Evolutionary conservation across 768 basidiomycete species (phyloP), one percentile per base, ranked within the genome.

Genomic region (Piloderma croceum): DNA sequence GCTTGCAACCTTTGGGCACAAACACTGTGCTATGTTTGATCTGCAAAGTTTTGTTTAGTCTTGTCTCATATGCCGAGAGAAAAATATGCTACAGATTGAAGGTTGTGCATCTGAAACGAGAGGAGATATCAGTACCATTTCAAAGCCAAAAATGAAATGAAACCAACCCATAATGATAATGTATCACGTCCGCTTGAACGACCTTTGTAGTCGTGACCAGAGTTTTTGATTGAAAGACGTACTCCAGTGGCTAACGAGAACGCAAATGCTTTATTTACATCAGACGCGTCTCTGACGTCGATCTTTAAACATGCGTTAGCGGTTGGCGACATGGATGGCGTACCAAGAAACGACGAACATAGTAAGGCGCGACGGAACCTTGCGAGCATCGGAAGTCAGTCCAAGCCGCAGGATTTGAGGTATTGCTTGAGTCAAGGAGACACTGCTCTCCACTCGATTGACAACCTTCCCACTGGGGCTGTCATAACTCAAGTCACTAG

Each of bases 381-480:
- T 53, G 55, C 15, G 31, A 42, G 40, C 55, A 57, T 4, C 32
- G 27, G 13, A 41, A 44, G 15, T 31, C 38, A 22, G 27, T 48
- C 2, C 42, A 55, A 12, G 40, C 46, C 13, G 38, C 11, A 6
- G 51, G 44, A 32, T 57, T 47, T 5, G 42, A 44, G 4, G 53
- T 36, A 38, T 52, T 29, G n/a, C 47, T 19, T 24, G 37, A 46
- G 45, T 66, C 56, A 6, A 67, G 52, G 3, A 64, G 37, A 36
- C 67, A 69, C 17, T 47, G 40, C 12, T 57, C 43, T 3, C 43
- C 33, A 11, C 37, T 52, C 25, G 43, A 36, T 46, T 63, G 59
- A 40, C 67, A 69, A 3, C 62, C 61, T 43, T 63, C 66, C 64
- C 62, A 65, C 45, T 65, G 54, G 7, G 59, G 45, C 61, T 68